Evolutionary conservation across 164 flowering plant genomes (phyloP), one percentile per base, ranked within the genome.

Genomic region (Kalanchoe fedtschenkoi): DNA sequence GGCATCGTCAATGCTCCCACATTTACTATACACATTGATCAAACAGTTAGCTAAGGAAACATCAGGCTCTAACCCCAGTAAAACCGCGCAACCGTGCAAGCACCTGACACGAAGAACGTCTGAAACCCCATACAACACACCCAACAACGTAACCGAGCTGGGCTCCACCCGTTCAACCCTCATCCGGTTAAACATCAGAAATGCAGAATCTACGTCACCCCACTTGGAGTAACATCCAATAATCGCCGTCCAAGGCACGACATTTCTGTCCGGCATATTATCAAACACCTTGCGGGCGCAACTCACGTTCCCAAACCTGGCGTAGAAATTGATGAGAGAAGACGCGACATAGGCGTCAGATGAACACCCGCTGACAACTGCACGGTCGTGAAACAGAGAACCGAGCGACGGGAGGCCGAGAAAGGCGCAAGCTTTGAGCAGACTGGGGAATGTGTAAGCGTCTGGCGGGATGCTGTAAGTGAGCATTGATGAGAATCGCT

Each of bases 211-310:
- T 19, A 74, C 61, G 38, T 82, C 76, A 1, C 88, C 84, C 24
- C 24, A 35, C 0, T 75, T 76, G 1, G 87, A 74, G 68, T 86
- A 83, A 62, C 85, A 84, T 10, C 90, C 76, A n/a, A 91, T 76
- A 21, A 91, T 81, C 0, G 83, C 77, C 38, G 85, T 83, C 89
- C 93, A 91, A 10, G 91, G 84, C 42, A 88, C 87, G 33, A 86
- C 83, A 65, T 80, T 80, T 74, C 80, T 80, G 0, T 72, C 68
- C 54, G 82, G 80, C 90, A 87, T 87, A 34, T 11, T 33, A 57
- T 85, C 90, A 57, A 89, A 89, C 71, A 82, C 77, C 6, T 68
- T 71, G 46, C 72, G 86, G 3, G 95, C 91, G 62, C 21, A 16
- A 4, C 55, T 13, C 14, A 55, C 51, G 34, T 35, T 34, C 0